Percentiles rank a stretch among this genome's conserved stretches.
Evolutionary conservation across 805 yeast species (phyloP).

Genomic region (Metschnikowia amazonensis): DNA sequence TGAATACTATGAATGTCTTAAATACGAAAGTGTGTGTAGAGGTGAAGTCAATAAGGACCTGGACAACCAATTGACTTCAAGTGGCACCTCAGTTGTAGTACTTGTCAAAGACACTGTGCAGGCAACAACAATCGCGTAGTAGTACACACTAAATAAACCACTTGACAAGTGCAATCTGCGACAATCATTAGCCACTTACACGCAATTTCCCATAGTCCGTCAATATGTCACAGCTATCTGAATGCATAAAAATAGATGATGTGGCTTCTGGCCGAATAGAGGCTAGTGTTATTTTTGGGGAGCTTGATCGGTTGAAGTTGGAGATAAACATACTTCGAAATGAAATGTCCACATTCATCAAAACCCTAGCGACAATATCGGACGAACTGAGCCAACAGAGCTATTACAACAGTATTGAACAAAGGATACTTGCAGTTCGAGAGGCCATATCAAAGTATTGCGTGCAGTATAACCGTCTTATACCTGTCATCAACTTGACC

Average conservation of each 20-base stretch:
- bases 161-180: background rate
- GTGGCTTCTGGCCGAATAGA: slow-evolving; percentile 41
- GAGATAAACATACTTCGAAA: slow-evolving; percentile 41
- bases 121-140: slow-evolving; percentile 1
- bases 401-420: slow-evolving; percentile 35
- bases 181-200: background rate
- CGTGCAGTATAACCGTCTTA: slow-evolving; percentile 40
- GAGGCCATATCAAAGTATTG: slow-evolving; percentile 41
- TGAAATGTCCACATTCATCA: slow-evolving; percentile 37
- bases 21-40: too few species aligned
- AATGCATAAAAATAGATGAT: slow-evolving; percentile 35
- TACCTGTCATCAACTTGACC: slow-evolving; percentile 49
- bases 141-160: background rate
- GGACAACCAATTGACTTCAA: too few species aligned
- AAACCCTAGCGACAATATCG: slow-evolving; percentile 34
- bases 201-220: background rate
- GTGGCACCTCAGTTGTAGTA: too few species aligned
- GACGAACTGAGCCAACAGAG: slow-evolving; percentile 32
- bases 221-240: slow-evolving; percentile 9
- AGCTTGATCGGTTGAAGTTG: slow-evolving; percentile 37
- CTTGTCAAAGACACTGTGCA: background rate
- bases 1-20: too few species aligned
- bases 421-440: slow-evolving; percentile 36
- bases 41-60: background rate
- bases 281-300: slow-evolving; percentile 41